Percentiles rank a stretch among this genome's conserved stretches.
Conservation (phyloP, 805 yeast genomes). For the Pichia phayaonensis region DNA sequence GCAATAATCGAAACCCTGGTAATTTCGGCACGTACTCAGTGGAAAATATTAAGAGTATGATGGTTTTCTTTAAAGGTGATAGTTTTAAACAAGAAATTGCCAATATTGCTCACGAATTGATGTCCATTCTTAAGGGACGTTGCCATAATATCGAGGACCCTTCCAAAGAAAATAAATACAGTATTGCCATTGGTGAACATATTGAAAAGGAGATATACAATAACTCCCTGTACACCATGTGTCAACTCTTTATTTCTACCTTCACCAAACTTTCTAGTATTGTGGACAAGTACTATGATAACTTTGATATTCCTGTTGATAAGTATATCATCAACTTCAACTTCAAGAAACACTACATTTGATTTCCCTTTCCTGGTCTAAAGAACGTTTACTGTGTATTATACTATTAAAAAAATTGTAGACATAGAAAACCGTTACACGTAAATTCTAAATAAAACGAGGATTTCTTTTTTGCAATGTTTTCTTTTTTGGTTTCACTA, state of each 20-base stretch:
- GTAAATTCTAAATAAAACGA: neutral
- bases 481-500: neutral
- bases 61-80: constrained; percentile 46
- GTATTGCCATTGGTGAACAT: constrained; percentile 25
- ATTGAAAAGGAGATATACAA: constrained; percentile 49
- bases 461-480: neutral
- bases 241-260: constrained; percentile 48
- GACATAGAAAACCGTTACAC: neutral
- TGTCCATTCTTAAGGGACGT: constrained; percentile 37
- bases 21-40: constrained; percentile 59
- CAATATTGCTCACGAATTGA: constrained; percentile 48
- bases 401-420: neutral
- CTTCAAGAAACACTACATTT: constrained; percentile 22
- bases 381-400: neutral
- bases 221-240: constrained; percentile 64
- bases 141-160: constrained; percentile 9
- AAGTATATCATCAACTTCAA: constrained; percentile 25
- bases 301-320: constrained; percentile 23
- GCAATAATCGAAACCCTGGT: constrained; percentile 39
- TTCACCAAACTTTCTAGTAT: constrained; percentile 48
- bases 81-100: constrained; percentile 51
- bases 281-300: constrained; percentile 46
- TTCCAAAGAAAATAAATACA: constrained; percentile 22
- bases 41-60: constrained; percentile 49
- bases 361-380: neutral